Base-by-base conservation (phyloP, 208 protist species). In the Ichthyophonus hoferi region DNA sequence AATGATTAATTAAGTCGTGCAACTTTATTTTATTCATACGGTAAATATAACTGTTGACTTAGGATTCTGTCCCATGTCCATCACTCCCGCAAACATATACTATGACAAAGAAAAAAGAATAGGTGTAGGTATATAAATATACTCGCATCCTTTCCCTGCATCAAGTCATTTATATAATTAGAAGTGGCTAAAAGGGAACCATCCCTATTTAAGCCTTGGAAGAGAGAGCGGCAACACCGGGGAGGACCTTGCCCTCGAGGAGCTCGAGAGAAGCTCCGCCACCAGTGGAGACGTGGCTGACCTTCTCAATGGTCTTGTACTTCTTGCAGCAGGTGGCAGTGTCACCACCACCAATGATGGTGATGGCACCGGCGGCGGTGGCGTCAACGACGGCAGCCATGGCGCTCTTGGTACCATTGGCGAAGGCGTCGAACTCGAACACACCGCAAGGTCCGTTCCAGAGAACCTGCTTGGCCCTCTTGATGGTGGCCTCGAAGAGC, bases 231-330 rank as follows among this genome's bases (percentile, higher is more conserved):
- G 79, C n/a, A 1, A 90, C 87, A 78, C 87, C 87, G 7, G 87
- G 87, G n/a, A 90, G 38, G 24, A 43, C 42, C 7, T 79, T 85
- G 40, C 87, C 89, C 93, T 99, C 98, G 2, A 99, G 96, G 42
- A 99, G 96, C 94, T 99, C 98, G 58, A 99, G 95, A 14, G 96
- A 98, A 7, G 98, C 99, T 90, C 98, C 98, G 86, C 99, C 99
- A 87, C 99, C 99, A 85, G 99, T 99, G 43, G 94, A 97, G 41
- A 99, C 96, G 92, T 99, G 98, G 79, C 94, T 96, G 82, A 99
- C 96, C 91, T 98, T 95, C 42, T 96, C 92, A 40, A 94, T 95
- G 78, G 96, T 91, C 12, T 95, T 94, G 58, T 94, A 95, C 91
- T 98, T 96, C 79, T 96, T 95, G 17, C 95, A 96, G 31, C 95